Conservation (phyloP, 176 grass and related monocot species). For the Thalia dealbata region DNA sequence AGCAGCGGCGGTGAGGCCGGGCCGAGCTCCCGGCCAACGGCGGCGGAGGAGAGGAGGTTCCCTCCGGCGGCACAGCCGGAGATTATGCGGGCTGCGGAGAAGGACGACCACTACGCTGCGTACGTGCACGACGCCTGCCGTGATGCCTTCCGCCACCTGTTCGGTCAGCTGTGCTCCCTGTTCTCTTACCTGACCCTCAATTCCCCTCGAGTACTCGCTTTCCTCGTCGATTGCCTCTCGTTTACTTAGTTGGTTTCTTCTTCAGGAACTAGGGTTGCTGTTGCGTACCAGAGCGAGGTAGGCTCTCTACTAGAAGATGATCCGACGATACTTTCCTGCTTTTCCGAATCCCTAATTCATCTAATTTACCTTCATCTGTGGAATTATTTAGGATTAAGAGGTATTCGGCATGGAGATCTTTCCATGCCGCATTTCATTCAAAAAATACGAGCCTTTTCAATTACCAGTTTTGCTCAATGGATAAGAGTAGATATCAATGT, state of each 20-base stretch:
- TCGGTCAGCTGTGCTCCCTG: constrained; percentile 33
- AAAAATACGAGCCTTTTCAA: neutral
- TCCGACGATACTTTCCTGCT: neutral
- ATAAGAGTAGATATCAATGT: neutral
- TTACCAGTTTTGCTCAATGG: neutral
- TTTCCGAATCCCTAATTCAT: neutral
- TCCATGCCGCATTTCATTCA: neutral
- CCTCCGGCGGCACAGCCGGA: constrained; percentile 76
- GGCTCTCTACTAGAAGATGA: constrained; percentile 7
- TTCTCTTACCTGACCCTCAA: neutral
- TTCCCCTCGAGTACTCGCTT: neutral
- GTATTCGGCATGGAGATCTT: neutral
- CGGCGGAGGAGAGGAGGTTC: constrained; percentile 31
- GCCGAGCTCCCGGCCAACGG: constrained; percentile 27
- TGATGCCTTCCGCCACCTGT: constrained; percentile 81
- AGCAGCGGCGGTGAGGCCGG: constrained; percentile 36
- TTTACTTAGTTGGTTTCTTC: constrained; percentile 18
- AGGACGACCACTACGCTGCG: constrained; percentile 84
- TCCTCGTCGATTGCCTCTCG: neutral
- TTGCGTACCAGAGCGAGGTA: constrained; percentile 90
- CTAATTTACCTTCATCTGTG: neutral
- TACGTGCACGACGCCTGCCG: constrained; percentile 94
- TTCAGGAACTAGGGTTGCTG: constrained; percentile 72
- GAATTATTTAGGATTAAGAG: too few relatives aligned
- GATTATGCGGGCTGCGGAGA: constrained; percentile 95